Conservation (phyloP, 164 flowering plant genomes). For the Vitis vinifera region DNA sequence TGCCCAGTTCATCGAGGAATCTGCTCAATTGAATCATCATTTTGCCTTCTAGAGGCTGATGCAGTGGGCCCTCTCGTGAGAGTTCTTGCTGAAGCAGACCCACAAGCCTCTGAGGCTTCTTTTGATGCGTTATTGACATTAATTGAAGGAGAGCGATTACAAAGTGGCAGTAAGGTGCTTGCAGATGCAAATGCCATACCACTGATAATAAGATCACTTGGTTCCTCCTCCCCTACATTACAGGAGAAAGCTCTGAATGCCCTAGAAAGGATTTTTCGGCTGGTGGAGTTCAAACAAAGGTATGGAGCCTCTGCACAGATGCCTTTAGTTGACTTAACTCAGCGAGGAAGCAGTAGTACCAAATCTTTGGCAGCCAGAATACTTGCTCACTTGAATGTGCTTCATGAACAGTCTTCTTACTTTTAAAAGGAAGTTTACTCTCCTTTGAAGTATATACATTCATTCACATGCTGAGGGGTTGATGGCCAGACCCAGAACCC, state of each 20-base stretch:
- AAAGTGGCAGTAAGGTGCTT: conserved; percentile 61
- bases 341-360: conserved; percentile 43
- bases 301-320: conserved; percentile 52
- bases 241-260: conserved; percentile 57
- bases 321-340: conserved; percentile 64
- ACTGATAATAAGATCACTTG: conserved; percentile 44
- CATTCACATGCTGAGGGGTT: background rate
- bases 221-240: conserved; percentile 38
- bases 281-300: conserved; percentile 51
- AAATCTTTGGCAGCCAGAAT: conserved; percentile 58
- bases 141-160: conserved; percentile 50
- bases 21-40: conserved; percentile 53
- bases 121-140: conserved; percentile 55
- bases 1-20: conserved; percentile 62
- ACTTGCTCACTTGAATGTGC: conserved; percentile 65
- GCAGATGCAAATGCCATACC: conserved; percentile 49
- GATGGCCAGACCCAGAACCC: background rate
- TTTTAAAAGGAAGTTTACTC: conserved; percentile 25
- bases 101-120: conserved; percentile 47
- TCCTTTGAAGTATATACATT: background rate
- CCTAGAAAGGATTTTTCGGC: conserved; percentile 55
- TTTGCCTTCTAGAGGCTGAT: conserved; percentile 67
- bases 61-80: conserved; percentile 55
- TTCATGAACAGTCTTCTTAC: conserved; percentile 65
- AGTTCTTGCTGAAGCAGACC: conserved; percentile 50